Conservation (phyloP, 306 rosid genomes). For the Pyrus pyrifolia region DNA sequence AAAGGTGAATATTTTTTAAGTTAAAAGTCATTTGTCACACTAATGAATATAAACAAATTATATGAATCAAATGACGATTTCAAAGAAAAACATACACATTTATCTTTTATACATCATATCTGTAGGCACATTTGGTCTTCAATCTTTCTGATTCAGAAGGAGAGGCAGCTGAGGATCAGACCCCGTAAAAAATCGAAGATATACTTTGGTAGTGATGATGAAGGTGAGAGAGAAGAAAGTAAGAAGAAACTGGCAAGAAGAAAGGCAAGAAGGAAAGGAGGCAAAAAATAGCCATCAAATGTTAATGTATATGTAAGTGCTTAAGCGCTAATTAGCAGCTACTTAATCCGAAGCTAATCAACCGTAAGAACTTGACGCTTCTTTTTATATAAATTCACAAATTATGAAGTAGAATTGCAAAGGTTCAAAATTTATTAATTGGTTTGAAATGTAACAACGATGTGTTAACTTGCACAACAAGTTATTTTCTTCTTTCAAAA, state of each 20-base stretch:
- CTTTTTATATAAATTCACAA: not conserved
- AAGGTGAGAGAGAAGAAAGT: slow-evolving; percentile 32
- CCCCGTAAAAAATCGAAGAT: slow-evolving; percentile 45
- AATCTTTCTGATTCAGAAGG: slow-evolving; percentile 48
- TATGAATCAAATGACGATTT: slow-evolving; percentile 57
- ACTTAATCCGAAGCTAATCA: too few species aligned
- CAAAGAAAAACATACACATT: slow-evolving; percentile 22
- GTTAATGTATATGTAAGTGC: not conserved
- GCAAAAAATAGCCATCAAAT: not conserved
- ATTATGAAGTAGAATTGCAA: not conserved
- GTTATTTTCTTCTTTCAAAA: not conserved
- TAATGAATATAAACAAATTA: too few species aligned
- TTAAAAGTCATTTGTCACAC: too few species aligned
- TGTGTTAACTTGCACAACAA: not conserved
- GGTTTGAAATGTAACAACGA: not conserved
- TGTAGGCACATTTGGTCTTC: too few species aligned
- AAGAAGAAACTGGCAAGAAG: not conserved
- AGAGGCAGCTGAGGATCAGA: slow-evolving; percentile 26
- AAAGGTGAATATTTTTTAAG: too few species aligned
- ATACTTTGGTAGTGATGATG: slow-evolving; percentile 55
- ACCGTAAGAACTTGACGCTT: not conserved
- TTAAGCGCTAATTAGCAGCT: too few species aligned
- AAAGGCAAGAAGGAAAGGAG: slow-evolving; percentile 4
- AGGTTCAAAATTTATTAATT: not conserved
- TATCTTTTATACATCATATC: too few species aligned